Conservation (phyloP, 2,329 filamentous ascomycete genomes). For the Penicillium sp. region DNA sequence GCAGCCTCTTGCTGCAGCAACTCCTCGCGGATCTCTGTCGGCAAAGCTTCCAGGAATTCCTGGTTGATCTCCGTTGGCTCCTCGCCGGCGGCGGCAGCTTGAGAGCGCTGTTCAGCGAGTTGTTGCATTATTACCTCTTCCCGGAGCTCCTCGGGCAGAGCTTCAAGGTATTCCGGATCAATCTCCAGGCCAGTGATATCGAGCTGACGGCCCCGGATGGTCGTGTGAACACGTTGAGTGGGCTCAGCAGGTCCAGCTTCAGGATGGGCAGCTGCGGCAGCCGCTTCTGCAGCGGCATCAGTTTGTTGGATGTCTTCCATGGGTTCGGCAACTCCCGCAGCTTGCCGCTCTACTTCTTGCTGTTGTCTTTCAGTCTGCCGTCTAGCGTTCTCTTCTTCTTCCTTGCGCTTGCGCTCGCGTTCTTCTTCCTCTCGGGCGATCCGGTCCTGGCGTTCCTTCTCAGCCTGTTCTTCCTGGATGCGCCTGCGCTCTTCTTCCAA, state of each 20-base stretch:
- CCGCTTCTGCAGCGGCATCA: conserved; percentile 34
- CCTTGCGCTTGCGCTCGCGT: conserved; percentile 64
- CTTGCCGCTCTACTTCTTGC: conserved; percentile 55
- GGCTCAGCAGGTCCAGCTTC: conserved; percentile 51
- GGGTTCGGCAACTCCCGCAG: conserved; percentile 48
- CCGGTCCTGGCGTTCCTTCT: conserved; percentile 62
- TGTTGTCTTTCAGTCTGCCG: conserved; percentile 61
- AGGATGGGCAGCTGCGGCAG: conserved; percentile 31
- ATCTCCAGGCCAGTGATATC: conserved; percentile 95
- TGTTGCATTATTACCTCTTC: conserved; percentile 95
- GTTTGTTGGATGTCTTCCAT: conserved; percentile 76
- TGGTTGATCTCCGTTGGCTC: conserved; percentile 69
- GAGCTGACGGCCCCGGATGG: conserved; percentile 78
- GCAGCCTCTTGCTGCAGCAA: conserved; percentile 85
- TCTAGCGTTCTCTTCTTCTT: conserved; percentile 66
- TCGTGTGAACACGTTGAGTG: conserved; percentile 67
- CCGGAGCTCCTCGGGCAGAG: conserved; percentile 93
- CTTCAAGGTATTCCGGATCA: conserved; percentile 88
- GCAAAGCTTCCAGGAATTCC: conserved; percentile 90
- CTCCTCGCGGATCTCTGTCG: conserved; percentile 83
- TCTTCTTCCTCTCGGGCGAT: conserved; percentile 68
- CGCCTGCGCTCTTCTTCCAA: conserved; percentile 55
- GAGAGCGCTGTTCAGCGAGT: conserved; percentile 74
- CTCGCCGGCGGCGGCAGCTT: conserved; percentile 68
- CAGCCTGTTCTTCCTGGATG: conserved; percentile 59